Base-by-base conservation (phyloP, 352 stramenopile species). In the Ophiocytium majus region DNA sequence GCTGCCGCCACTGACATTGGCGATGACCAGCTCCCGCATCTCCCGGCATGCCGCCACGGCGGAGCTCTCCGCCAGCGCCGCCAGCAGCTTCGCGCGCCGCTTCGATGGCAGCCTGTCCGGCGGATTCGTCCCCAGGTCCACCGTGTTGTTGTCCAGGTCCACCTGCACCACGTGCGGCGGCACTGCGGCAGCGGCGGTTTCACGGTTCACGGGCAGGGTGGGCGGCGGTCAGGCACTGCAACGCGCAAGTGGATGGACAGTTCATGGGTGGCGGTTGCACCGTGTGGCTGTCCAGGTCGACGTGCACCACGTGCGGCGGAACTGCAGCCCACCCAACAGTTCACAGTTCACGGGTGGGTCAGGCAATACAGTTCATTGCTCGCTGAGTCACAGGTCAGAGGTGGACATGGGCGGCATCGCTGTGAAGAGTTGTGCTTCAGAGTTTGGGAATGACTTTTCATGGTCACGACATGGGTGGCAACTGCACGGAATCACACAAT, bases 81-180 rank as follows among this genome's bases (percentile, higher is more conserved):
- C 32, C n/a, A 88, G 76, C 28, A 88, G 50, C 84, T 88, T 88
- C 33, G 80, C n/a, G 33, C 63, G 23, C 32, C 84, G 10, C 79
- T 82, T 84, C 19, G 74, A 33, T 0, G 84, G 81, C 34, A 88
- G 43, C n/a, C 36, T 71, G 1, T n/a, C n/a, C 10, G 82, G 50
- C 35, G 75, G n/a, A 10, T 79, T 33, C 5, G 17, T 31, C 10
- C 82, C 82, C 50, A 85, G 79, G 28, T 82, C 43, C 35, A 88
- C 84, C n/a, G 64, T 19, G 28, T 88, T 85, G 57, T 75, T 76
- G 76, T 88, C 84, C n/a, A 88, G 82, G 63, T 88, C 84, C 66
- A 88, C 80, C 35, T 78, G 74, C 1, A 86, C 79, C 10, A 82
- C 75, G 79, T 86, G 81, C 17, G 82, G 63, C 28, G 82, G 43